Percentiles rank a stretch among this genome's conserved stretches.
These are phyloP conservation scores for Phytophthora tubulina DNA, from an alignment of 352 stramenopile genomes.

Conservation along the genomic window DNA sequence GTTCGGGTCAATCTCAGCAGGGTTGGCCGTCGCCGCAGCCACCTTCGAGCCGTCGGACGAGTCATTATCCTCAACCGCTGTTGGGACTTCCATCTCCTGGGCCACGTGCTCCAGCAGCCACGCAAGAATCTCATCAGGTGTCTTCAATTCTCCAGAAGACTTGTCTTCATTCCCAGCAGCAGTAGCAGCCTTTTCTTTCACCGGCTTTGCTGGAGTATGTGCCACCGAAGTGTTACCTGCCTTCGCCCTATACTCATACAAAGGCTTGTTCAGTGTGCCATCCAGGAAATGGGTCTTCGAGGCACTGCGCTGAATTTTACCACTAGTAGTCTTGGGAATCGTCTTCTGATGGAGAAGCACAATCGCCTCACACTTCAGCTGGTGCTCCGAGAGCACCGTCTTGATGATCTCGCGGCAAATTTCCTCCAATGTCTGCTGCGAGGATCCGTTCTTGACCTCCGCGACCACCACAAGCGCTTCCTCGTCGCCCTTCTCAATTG, in stretches of 20 bases:
- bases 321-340: conserved; percentile 88
- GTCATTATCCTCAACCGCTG: conserved; percentile 16
- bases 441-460: conserved; percentile 74
- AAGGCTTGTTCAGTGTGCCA: conserved; percentile 53
- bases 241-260: conserved; percentile 65
- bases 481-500: conserved; percentile 81
- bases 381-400: conserved; percentile 71
- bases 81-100: conserved; percentile 51
- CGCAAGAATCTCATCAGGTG: conserved; percentile 70
- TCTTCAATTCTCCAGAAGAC: conserved; percentile 56
- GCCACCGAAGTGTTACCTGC: conserved; percentile 22
- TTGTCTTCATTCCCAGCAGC: conserved; percentile 23
- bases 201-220: conserved; percentile 22
- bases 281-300: conserved; percentile 68
- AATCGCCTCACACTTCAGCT: conserved; percentile 76
- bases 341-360: conserved; percentile 77
- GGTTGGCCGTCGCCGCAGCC: conserved; percentile 17
- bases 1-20: conserved; percentile 56
- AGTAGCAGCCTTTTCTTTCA: conserved; percentile 14
- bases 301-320: conserved; percentile 85
- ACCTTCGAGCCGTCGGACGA: conserved; percentile 15
- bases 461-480: conserved; percentile 82
- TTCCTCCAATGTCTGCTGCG: conserved; percentile 57
- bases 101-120: conserved; percentile 77
- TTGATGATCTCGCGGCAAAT: conserved; percentile 79